A percentile compares a stretch with the other conserved stretches of the same genome.
These are phyloP conservation scores for Hordeum marinum DNA, from an alignment of 176 grass and related monocot species.

Conservation along the genomic window DNA sequence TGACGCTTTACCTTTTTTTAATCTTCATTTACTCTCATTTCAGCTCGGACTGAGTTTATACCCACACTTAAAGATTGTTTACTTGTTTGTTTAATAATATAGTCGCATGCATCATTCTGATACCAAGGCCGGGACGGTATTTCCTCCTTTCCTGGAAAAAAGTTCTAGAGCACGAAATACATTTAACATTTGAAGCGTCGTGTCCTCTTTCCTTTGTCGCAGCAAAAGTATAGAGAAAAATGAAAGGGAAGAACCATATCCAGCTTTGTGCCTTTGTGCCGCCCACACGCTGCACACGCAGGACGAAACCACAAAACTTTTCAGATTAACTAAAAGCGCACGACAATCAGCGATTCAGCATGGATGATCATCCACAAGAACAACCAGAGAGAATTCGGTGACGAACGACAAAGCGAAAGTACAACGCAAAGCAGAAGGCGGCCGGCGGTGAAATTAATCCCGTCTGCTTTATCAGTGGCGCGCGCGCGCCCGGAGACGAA, in stretches of 20 bases:
- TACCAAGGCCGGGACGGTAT: too few species aligned
- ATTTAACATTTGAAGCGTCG: neutral
- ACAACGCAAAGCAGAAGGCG: neutral
- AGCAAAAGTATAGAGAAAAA: neutral
- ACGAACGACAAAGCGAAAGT: neutral
- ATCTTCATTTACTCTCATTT: too few species aligned
- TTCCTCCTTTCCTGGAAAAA: too few species aligned
- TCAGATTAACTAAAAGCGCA: neutral
- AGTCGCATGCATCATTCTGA: too few species aligned
- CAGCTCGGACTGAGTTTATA: too few species aligned
- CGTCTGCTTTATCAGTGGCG: neutral
- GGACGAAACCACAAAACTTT: conserved; percentile 8
- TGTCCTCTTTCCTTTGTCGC: neutral
- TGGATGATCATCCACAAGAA: neutral
- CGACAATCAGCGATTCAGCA: neutral
- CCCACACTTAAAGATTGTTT: too few species aligned
- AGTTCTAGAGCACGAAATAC: neutral
- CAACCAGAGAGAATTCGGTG: neutral
- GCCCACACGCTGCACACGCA: neutral
- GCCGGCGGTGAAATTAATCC: neutral
- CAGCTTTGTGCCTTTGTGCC: neutral
- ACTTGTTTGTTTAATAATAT: too few species aligned
- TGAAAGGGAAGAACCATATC: neutral
- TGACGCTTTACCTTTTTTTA: too few species aligned
- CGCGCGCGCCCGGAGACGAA: neutral